phyloP scores from a whole-genome alignment of 768 basidiomycete genomes.

The Fistulinella prunicolor region DNA sequence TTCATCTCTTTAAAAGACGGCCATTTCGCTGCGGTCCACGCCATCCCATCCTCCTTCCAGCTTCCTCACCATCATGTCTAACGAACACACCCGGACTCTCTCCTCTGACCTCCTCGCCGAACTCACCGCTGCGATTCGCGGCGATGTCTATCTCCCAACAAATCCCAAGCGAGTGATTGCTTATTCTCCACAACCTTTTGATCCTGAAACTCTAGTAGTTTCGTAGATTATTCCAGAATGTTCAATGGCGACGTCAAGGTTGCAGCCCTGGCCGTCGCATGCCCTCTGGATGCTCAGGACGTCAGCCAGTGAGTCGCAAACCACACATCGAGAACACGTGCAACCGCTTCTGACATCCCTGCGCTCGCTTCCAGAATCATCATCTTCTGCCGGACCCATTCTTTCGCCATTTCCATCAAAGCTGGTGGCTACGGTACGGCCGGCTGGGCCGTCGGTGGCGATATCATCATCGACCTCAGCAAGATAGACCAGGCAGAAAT shows the following conservation, averaged over 20 bases:
- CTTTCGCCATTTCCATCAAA: constrained; percentile 74
- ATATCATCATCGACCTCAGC: constrained; percentile 79
- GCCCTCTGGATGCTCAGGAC: constrained; percentile 76
- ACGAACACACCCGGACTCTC: constrained; percentile 5
- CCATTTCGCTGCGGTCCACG: background rate
- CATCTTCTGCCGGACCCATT: constrained; percentile 68
- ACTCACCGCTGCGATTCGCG: constrained; percentile 44
- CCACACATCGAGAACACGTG: constrained; percentile 1
- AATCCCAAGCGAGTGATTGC: constrained; percentile 33
- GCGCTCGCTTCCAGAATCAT: constrained; percentile 47
- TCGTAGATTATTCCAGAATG: constrained; percentile 38
- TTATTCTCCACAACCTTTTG: background rate
- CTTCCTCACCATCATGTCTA: constrained; percentile 15
- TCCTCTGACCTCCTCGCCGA: constrained; percentile 40
- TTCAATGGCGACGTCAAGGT: constrained; percentile 79
- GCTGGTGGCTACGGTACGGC: constrained; percentile 91
- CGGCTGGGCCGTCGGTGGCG: constrained; percentile 85
- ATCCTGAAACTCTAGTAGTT: constrained; percentile 18
- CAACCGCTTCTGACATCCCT: constrained; percentile 4
- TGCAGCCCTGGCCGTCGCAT: constrained; percentile 59
- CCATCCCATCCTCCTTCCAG: constrained; percentile 1
- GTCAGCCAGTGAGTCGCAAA: constrained; percentile 68
- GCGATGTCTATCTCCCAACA: constrained; percentile 43
- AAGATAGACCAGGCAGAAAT: constrained; percentile 66
- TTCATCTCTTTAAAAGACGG: constrained; percentile 16